Evolutionary conservation across 768 basidiomycete genomes (phyloP), one percentile per base, ranked within the genome.

Genomic region (Neoboletus magnificus): DNA sequence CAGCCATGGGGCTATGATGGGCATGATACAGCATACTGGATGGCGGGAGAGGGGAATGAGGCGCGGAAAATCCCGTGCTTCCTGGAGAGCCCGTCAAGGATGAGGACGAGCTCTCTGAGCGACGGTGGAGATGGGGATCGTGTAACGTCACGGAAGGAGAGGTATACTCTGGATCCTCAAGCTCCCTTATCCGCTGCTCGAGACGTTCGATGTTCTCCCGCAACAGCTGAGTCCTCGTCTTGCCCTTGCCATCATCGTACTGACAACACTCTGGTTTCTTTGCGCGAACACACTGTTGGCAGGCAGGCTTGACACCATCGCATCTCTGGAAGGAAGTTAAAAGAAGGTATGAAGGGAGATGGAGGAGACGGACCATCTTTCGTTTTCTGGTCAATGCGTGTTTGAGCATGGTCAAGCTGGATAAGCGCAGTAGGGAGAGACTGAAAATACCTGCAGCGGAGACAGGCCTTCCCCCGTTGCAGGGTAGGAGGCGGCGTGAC

Each of bases 221-320:
- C 54, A 91, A 79, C 48, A 90, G 68, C 64, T 91, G 89, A 0
- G 89, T 91, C 57, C 88, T 79, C 43, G 87, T 90, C 75, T 90
- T 91, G 47, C 87, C 86, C 74, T 86, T 89, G 25, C 89, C 89
- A 71, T 91, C 89, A 62, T 91, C 89, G 67, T 91, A 91, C 64
- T 88, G 86, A 70, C 89, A 91, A 12, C 68, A 75, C 3, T 89
- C 86, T 48, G 74, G 75, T 67, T 89, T 90, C 78, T 91, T 91
- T 41, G 88, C 88, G 50, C 86, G 83, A 29, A 76, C 74, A 65
- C 89, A 91, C 66, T 91, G 89, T 59, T 87, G 86, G 58, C 89
- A 91, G 13, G 87, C 79, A 29, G 89, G 89, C 68, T 88, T 90
- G 44, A 64, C 64, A 58, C 88, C 89, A 64, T 91, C 89, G 66